Evolutionary conservation across 2,329 filamentous ascomycete genomes (phyloP), one percentile per base, ranked within the genome.

Genomic region (Alternaria dauci): DNA sequence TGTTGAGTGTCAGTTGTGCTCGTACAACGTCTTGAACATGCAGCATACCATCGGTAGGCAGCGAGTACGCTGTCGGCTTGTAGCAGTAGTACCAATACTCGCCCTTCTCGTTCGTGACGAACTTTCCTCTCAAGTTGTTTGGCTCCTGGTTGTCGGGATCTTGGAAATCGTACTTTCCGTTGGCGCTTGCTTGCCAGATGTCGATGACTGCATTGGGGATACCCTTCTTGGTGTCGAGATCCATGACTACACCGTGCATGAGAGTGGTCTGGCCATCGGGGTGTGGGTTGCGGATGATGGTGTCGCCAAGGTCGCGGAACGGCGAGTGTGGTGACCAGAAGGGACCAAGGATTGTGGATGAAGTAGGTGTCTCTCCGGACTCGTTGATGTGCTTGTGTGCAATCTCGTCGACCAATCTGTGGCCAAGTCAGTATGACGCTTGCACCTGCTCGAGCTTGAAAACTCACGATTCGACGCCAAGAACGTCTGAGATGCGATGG

Each of bases 121-220:
- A 92, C 82, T 92, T 92, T 76, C 90, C 90, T 43, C 90, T 86
- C 42, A 92, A 84, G 83, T 93, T 93, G 85, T 92, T 90, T 74
- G 87, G 86, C 51, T 81, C 80, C 82, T 92, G 89, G 80, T 87
- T 88, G 58, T 88, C 85, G 0, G 89, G 89, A 78, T 92, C 90
- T 79, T 91, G 89, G 84, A 90, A 88, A 74, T 91, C 89, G 82
- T 92, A 92, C 76, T 89, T 88, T 77, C 89, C 90, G 81, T 92
- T 92, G 77, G 88, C 83, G 67, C 86, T 89, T 52, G 90, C 89
- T 76, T 93, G 89, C 90, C 90, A 93, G 82, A 92, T 89, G 75
- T 93, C 91, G 71, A 93, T 87, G 65, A 91, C 88, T 68, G 89
- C 90, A 71, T 84, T 82, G 55, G 84, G 84, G 71, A 93, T 88